phyloP scores from a whole-genome alignment of 139 green algal genomes.

The Raphidocelis subcapitata region DNA sequence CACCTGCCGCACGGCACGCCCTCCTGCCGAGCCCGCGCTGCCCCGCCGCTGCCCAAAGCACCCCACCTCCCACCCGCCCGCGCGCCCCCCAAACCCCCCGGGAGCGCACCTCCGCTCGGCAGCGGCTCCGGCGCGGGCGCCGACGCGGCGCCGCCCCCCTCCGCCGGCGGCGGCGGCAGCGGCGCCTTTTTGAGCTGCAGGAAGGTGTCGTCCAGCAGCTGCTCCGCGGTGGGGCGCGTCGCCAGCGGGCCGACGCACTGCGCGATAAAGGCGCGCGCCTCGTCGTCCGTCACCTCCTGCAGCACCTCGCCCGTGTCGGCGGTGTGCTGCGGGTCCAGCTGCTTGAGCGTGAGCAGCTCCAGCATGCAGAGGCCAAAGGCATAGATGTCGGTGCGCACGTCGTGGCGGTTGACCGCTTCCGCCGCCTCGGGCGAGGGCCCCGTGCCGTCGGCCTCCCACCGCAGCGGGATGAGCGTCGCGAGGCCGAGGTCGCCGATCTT shows the following conservation, averaged over 20 bases:
- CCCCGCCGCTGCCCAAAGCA: too few relatives aligned
- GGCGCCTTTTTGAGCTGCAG: slow-evolving; percentile 31
- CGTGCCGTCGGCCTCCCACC: slow-evolving; percentile 43
- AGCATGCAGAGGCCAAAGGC: slow-evolving; percentile 96
- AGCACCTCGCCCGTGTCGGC: slow-evolving; percentile 36
- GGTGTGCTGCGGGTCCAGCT: slow-evolving; percentile 65
- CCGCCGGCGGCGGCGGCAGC: not conserved
- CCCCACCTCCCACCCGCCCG: too few relatives aligned
- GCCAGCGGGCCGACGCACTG: slow-evolving; percentile 72
- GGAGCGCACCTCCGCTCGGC: too few relatives aligned
- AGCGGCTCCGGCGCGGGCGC: not conserved
- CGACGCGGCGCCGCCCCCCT: not conserved
- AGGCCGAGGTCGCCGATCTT: slow-evolving; percentile 95
- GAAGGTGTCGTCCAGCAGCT: slow-evolving; percentile 89
- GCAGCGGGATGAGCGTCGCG: slow-evolving; percentile 76
- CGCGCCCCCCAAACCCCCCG: too few relatives aligned
- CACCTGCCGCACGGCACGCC: too few relatives aligned
- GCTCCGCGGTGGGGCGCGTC: slow-evolving; percentile 61
- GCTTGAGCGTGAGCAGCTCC: slow-evolving; percentile 91
- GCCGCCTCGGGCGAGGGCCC: slow-evolving; percentile 8
- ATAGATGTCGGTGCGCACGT: slow-evolving; percentile 87
- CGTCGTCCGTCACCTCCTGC: slow-evolving; percentile 66
- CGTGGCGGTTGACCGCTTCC: slow-evolving; percentile 14
- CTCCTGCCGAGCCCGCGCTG: too few relatives aligned
- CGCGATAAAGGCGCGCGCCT: slow-evolving; percentile 72